These are phyloP conservation scores for Capronia epimyces DNA, from an alignment of 2,329 filamentous ascomycete species.

Conservation along the genomic window DNA sequence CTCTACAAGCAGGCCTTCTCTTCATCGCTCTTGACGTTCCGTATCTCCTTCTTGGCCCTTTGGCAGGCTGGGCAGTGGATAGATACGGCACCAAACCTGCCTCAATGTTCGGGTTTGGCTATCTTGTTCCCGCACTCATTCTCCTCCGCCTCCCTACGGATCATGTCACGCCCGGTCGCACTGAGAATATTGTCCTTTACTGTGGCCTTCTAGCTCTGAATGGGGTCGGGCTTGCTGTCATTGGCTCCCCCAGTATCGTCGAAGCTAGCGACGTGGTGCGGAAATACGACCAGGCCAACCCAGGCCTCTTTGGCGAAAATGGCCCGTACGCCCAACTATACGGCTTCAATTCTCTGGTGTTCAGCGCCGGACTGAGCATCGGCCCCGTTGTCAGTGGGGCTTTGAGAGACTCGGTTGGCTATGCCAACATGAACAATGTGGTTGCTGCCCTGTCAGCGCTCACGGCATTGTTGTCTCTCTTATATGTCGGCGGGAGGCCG, in stretches of 20 bases:
- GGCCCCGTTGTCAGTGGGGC: conserved; percentile 46
- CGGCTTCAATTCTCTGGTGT: conserved; percentile 59
- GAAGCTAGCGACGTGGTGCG: conserved; percentile 54
- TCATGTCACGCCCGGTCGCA: conserved; percentile 35
- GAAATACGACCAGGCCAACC: conserved; percentile 52
- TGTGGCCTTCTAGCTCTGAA: conserved; percentile 43
- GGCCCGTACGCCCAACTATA: conserved; percentile 63
- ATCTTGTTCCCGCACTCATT: conserved; percentile 25
- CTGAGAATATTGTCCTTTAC: conserved; percentile 38
- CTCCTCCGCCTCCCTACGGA: conserved; percentile 28
- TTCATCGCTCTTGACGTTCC: conserved; percentile 39
- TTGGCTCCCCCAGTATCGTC: conserved; percentile 52
- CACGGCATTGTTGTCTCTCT: conserved; percentile 24
- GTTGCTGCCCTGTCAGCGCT: conserved; percentile 21
- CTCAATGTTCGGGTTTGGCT: conserved; percentile 30
- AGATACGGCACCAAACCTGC: conserved; percentile 35
- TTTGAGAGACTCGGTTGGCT: conserved; percentile 24
- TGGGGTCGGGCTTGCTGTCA: conserved; percentile 50
- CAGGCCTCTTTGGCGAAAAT: conserved; percentile 50
- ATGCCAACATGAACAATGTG: conserved; percentile 27
- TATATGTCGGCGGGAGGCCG: conserved; percentile 25
- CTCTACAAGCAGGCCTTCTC: conserved; percentile 37
- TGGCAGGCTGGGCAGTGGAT: conserved; percentile 40
- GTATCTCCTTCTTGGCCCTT: conserved; percentile 24
- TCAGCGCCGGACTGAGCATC: conserved; percentile 54